Evolutionary conservation across 768 basidiomycete species (phyloP).

Genomic region (Russula vinacea): DNA sequence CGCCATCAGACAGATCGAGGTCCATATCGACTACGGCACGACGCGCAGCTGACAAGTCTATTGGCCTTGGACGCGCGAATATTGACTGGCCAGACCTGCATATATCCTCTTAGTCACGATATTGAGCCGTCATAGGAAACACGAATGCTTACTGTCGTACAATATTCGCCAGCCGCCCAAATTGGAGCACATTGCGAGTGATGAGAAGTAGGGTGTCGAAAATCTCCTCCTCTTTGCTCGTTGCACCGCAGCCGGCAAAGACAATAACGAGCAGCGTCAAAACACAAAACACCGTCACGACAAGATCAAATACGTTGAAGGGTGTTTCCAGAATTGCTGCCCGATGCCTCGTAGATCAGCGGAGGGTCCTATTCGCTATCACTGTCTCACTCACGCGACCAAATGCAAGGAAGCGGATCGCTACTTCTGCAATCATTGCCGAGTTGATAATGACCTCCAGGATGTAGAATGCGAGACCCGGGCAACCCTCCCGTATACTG

Average conservation of each 20-base stretch:
- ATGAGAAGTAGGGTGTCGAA: conserved; percentile 90
- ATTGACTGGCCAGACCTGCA: conserved; percentile 83
- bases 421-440: conserved; percentile 92
- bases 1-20: conserved; percentile 58
- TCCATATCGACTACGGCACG: conserved; percentile 73
- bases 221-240: conserved; percentile 90
- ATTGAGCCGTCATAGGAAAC: conserved; percentile 11
- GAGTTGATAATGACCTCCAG: conserved; percentile 86
- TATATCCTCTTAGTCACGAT: conserved; percentile 14
- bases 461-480: conserved; percentile 82
- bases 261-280: conserved; percentile 85
- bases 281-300: conserved; percentile 85
- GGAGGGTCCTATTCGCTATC: too few relatives aligned
- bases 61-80: conserved; percentile 81
- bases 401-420: conserved; percentile 87
- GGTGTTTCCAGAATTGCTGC: conserved; percentile 96
- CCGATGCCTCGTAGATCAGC: conserved; percentile 12
- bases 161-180: conserved; percentile 86
- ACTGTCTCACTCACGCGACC: conserved; percentile 64
- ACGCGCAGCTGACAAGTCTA: conserved; percentile 72
- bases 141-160: conserved; percentile 77
- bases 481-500: conserved; percentile 80
- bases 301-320: conserved; percentile 85
- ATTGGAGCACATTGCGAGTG: conserved; percentile 89
- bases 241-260: conserved; percentile 77